These are phyloP conservation scores for Globisporangium camurandrum DNA, from an alignment of 352 stramenopile genomes.

Conservation along the genomic window DNA sequence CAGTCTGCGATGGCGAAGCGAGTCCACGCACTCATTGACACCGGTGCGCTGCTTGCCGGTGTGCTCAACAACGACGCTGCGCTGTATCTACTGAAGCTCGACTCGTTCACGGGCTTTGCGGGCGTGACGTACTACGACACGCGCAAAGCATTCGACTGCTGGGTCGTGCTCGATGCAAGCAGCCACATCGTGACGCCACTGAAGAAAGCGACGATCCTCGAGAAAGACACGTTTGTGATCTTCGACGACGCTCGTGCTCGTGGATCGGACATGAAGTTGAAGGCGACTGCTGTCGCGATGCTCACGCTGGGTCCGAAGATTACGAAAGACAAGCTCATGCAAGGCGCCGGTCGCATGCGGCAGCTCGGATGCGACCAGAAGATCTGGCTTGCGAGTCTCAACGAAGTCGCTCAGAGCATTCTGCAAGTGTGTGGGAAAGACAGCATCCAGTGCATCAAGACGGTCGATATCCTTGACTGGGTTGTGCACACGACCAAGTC, in stretches of 20 bases:
- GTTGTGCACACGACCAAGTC: constrained; percentile 83
- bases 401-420: constrained; percentile 57
- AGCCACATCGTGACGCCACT: constrained; percentile 34
- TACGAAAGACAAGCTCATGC: constrained; percentile 91
- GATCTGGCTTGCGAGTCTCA: constrained; percentile 57
- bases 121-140: constrained; percentile 87
- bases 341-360: constrained; percentile 83
- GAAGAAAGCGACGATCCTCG: constrained; percentile 58
- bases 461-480: constrained; percentile 69
- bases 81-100: constrained; percentile 27
- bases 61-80: constrained; percentile 48
- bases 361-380: constrained; percentile 66
- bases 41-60: constrained; percentile 71
- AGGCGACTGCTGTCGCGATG: constrained; percentile 51
- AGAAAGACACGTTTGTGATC: constrained; percentile 84
- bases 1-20: constrained; percentile 25
- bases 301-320: constrained; percentile 81
- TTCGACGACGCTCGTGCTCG: constrained; percentile 88
- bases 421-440: constrained; percentile 12
- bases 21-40: constrained; percentile 77
- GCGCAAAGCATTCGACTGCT: constrained; percentile 35
- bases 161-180: constrained; percentile 69
- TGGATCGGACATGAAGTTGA: constrained; percentile 86
- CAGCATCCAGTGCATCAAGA: constrained; percentile 9
- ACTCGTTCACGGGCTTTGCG: constrained; percentile 15